Conservation (phyloP, 2,329 filamentous ascomycete genomes). For the Hyphodiscus sp. region DNA sequence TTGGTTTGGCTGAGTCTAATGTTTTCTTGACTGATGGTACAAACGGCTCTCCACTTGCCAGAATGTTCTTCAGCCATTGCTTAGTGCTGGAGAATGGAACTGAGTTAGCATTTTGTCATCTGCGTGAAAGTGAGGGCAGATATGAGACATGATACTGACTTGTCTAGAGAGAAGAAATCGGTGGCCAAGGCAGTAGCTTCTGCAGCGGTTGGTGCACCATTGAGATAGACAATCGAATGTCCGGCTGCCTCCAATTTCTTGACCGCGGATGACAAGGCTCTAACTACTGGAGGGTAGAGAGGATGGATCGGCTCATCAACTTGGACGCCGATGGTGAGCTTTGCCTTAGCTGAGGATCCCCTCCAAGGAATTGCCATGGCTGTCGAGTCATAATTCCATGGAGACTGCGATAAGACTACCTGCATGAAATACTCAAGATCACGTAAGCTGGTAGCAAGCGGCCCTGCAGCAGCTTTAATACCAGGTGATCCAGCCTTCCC, state of each 20-base stretch:
- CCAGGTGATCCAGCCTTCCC: conserved; percentile 7
- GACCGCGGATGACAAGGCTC: neutral
- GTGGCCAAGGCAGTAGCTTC: too few species aligned
- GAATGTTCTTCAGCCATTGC: too few species aligned
- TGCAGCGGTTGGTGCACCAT: too few species aligned
- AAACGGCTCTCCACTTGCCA: too few species aligned
- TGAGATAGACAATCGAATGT: neutral
- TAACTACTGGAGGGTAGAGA: conserved; percentile 2
- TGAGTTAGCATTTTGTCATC: too few species aligned
- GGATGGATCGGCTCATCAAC: conserved; percentile 4
- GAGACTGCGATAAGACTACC: conserved; percentile 5
- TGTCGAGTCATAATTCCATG: conserved; percentile 30
- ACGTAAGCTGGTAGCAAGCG: conserved; percentile 1
- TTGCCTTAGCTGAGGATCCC: neutral
- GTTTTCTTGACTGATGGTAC: too few species aligned
- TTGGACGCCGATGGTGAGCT: conserved; percentile 5
- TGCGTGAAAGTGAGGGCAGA: too few species aligned
- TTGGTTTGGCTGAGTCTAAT: too few species aligned
- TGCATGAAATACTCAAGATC: conserved; percentile 6
- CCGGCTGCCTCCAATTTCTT: neutral
- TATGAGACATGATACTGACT: too few species aligned
- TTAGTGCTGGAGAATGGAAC: too few species aligned
- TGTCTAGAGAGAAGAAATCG: too few species aligned
- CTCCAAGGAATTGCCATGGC: conserved; percentile 19
- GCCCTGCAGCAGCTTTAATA: conserved; percentile 3